These are phyloP conservation scores for Apiospora saccharicola DNA, from an alignment of 2,329 filamentous ascomycete species.

Conservation along the genomic window DNA sequence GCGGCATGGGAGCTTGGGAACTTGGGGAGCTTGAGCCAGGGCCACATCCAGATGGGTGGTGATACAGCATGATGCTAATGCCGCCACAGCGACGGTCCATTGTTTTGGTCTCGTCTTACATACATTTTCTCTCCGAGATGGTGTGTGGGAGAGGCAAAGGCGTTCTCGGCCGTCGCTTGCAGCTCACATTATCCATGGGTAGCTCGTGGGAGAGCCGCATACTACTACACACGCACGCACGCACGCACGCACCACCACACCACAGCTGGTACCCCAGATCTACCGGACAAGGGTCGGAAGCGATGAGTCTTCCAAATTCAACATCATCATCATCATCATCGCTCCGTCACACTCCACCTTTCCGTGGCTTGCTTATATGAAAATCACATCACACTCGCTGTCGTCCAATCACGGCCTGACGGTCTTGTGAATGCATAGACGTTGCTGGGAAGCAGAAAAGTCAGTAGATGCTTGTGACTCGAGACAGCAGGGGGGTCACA, in stretches of 20 bases:
- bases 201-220: constrained; percentile 10
- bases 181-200: constrained; percentile 15
- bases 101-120: neutral
- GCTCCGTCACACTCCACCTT: constrained; percentile 12
- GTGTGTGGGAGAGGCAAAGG: constrained; percentile 13
- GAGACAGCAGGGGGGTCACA: neutral
- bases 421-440: no score
- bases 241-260: neutral
- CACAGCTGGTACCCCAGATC: neutral
- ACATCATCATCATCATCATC: constrained; percentile 4
- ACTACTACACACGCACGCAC: neutral
- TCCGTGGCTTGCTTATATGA: constrained; percentile 7
- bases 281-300: neutral
- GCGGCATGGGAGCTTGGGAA: neutral
- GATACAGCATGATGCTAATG: constrained; percentile 20
- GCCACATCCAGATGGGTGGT: neutral
- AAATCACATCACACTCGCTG: neutral
- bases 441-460: neutral
- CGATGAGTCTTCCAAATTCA: neutral
- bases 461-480: constrained; percentile 7
- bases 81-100: neutral
- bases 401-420: neutral
- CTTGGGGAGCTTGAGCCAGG: neutral
- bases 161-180: neutral
- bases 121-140: neutral